These are phyloP conservation scores for Ilex aquifolium DNA, from an alignment of 257 asterid genomes.

Conservation along the genomic window DNA sequence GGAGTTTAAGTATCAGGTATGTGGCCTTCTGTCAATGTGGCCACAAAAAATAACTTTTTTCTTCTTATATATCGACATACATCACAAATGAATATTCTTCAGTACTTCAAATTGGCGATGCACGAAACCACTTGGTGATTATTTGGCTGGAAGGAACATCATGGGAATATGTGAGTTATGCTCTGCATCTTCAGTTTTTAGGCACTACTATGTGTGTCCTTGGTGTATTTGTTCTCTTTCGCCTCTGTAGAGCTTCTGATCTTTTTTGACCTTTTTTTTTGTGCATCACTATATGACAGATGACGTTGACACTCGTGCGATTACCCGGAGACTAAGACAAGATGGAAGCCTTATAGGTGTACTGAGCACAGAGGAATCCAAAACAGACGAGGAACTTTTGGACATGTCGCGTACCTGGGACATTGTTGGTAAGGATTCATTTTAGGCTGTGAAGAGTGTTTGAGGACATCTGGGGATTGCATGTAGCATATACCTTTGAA, in stretches of 20 bases:
- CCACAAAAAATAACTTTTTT: too few species aligned
- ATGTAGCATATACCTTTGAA: background rate
- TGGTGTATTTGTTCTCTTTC: too few species aligned
- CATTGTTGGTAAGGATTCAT: constrained; percentile 60
- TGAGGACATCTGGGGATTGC: background rate
- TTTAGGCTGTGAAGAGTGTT: background rate
- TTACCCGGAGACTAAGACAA: constrained; percentile 78
- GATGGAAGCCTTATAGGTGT: constrained; percentile 98
- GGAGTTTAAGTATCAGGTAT: constrained; percentile 89
- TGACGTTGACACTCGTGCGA: constrained; percentile 97
- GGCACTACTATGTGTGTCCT: too few species aligned
- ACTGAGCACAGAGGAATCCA: constrained; percentile 71
- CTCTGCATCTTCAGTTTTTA: too few species aligned
- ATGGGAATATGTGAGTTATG: constrained; percentile 85
- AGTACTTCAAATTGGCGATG: constrained; percentile 95
- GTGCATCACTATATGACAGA: constrained; percentile 30
- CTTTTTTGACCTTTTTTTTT: background rate
- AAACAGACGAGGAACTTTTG: constrained; percentile 72
- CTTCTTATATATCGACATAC: background rate
- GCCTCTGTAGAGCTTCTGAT: too few species aligned
- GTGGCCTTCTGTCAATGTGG: constrained; percentile 1
- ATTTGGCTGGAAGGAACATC: constrained; percentile 79
- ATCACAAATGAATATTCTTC: constrained; percentile 19
- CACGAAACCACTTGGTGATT: constrained; percentile 67
- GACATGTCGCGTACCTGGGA: constrained; percentile 70